A percentile compares a stretch with the other conserved stretches of the same genome.
Conservation (phyloP, 2,329 filamentous ascomycete species). For the Coniochaeta ligniaria region DNA sequence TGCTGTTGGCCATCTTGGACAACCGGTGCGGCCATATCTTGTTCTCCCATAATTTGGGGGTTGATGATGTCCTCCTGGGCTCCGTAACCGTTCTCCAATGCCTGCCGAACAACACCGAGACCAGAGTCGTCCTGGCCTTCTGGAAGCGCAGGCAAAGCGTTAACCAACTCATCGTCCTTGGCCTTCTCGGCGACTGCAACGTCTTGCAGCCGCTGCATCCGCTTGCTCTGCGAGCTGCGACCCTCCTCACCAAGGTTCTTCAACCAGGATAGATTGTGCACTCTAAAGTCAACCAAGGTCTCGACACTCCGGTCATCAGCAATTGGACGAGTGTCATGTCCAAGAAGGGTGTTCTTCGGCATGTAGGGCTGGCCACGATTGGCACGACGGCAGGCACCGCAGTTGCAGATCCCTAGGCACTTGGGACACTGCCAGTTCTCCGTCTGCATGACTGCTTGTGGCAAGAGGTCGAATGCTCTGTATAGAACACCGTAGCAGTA, state of each 20-base stretch:
- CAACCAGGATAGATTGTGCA: constrained; percentile 83
- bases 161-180: constrained; percentile 26
- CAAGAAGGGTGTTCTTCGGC: constrained; percentile 79
- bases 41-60: constrained; percentile 9
- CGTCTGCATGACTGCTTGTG: constrained; percentile 72
- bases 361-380: constrained; percentile 74
- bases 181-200: constrained; percentile 52
- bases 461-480: constrained; percentile 84
- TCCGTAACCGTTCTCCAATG: constrained; percentile 18
- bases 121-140: constrained; percentile 16
- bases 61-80: constrained; percentile 26
- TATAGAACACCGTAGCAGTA: constrained; percentile 96
- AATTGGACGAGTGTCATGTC: constrained; percentile 83
- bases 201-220: constrained; percentile 49
- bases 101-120: constrained; percentile 18
- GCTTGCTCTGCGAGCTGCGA: constrained; percentile 47
- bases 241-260: constrained; percentile 51
- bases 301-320: constrained; percentile 90
- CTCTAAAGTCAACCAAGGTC: constrained; percentile 80
- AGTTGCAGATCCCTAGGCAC: constrained; percentile 82
- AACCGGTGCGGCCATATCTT: constrained; percentile 8
- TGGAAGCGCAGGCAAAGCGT: constrained; percentile 13
- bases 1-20: constrained; percentile 8
- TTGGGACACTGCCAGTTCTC: constrained; percentile 83
- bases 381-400: constrained; percentile 64